Evolutionary conservation across 441 rosid genomes (phyloP), one percentile per base, ranked within the genome.

Genomic region (Corymbia calophylla): DNA sequence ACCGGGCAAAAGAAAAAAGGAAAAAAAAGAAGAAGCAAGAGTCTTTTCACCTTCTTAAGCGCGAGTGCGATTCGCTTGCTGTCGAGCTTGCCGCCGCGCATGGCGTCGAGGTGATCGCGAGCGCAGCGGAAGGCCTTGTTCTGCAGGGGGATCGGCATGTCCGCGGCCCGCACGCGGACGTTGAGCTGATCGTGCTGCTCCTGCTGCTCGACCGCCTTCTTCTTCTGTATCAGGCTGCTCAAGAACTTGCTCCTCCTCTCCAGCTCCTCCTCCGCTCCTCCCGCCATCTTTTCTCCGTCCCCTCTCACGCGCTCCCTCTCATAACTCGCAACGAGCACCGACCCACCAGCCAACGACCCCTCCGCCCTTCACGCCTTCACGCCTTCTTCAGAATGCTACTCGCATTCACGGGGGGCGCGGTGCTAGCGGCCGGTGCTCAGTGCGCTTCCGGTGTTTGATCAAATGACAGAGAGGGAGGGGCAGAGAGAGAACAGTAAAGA

Each of bases 241-340:
- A 98, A 91, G 93, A 94, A 98, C 94, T 94, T 95, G 96, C 99
- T 98, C 89, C 99, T 90, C 92, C 99, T 94, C 97, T 97, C 99
- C 64, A 98, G 90, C 89, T 98, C 99, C 92, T 93, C 88, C 92
- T 96, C 97, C 39, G 98, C 98, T 87, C 60, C 48, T 29, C 94
- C 96, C 32, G 96, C 99, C 99, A 97, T 97, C 48, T 58, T 23
- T 58, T 29, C 0, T 86, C 23, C 27, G 85, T 82, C 89, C 89
- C 51, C 17, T 58, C 84, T 77, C 84, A 77, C 29, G 17, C 51
- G 47, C 84, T 23, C 84, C 7, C 51, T 77, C 84, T 44, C 84
- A 77, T 77, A 13, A 77, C 84, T 77, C 84, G 51, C 4, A 4
- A 23, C 51, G 51, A 23, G 18, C 15, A 5, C 66, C 17, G 17